These are phyloP conservation scores for Orbilia quercus DNA, from an alignment of 2,329 filamentous ascomycete species.

Conservation along the genomic window DNA sequence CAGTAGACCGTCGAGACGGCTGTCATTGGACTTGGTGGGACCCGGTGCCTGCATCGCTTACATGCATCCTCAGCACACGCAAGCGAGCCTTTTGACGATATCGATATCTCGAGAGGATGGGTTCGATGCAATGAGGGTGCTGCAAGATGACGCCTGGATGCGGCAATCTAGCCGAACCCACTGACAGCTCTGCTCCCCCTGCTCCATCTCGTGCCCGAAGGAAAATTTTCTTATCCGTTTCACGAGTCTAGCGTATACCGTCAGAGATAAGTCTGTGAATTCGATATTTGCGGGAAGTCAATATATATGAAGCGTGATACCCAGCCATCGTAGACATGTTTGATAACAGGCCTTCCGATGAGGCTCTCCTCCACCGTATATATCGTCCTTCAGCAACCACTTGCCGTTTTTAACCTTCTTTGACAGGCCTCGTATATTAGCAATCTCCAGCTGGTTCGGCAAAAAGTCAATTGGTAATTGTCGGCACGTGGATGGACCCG, in stretches of 20 bases:
- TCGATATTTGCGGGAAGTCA: too few species aligned
- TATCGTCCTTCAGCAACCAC: too few species aligned
- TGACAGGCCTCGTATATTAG: too few species aligned
- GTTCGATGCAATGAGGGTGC: slow-evolving; percentile 9
- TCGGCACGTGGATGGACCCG: slow-evolving; percentile 28
- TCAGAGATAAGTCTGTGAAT: too few species aligned
- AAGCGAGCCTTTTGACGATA: slow-evolving; percentile 4
- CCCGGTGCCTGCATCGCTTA: slow-evolving; percentile 39
- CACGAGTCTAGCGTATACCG: too few species aligned
- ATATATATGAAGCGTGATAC: too few species aligned
- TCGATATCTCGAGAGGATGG: slow-evolving; percentile 7
- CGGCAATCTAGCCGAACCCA: slow-evolving; percentile 41
- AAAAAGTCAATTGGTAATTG: neutral
- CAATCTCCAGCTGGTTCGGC: too few species aligned
- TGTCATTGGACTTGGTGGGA: slow-evolving; percentile 8
- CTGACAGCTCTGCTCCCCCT: slow-evolving; percentile 7
- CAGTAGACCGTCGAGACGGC: too few species aligned
- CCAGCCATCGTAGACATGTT: too few species aligned
- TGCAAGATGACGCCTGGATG: slow-evolving; percentile 55
- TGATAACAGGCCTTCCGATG: too few species aligned
- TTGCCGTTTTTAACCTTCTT: too few species aligned
- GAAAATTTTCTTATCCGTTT: slow-evolving; percentile 2
- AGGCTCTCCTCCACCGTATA: too few species aligned
- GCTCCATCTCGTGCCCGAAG: neutral
- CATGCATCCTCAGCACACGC: slow-evolving; percentile 20